Evolutionary conservation across 2,329 filamentous ascomycete genomes (phyloP), one percentile per base, ranked within the genome.

Genomic region (Orbilia javanica): DNA sequence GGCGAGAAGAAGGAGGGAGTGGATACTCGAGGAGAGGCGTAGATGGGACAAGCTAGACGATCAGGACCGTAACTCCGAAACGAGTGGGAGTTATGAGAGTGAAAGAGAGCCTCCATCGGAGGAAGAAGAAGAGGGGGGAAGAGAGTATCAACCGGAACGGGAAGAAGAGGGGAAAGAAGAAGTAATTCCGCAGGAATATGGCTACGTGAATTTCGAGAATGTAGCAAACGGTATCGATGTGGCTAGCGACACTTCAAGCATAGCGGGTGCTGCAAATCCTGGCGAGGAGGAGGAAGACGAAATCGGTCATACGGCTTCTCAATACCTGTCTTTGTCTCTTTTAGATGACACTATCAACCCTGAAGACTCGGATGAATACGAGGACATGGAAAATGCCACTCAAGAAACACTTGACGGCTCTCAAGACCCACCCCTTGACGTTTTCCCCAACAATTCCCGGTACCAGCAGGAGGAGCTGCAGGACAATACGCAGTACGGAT

Each of bases 291-390:
- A 5, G 39, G 31, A 36, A 8, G 52, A 57, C 18, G 29, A 57
- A 36, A 57, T 57, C 29, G 52, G 52, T 22, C 18, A 57, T 22
- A 57, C 52, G 29, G 52, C 31, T 4, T 57, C 31, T 18, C 52
- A 57, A 18, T 57, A 18, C 15, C 50, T n/a, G 7, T 39, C 29
- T 13, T 36, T 36, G 13, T 13, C 52, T 13, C 4, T 8, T 8
- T 31, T 42, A 3, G 15, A 13, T 42, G 55, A n/a, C 8, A 15
- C 31, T 1, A 27, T 39, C 13, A 13, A 25, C 42, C 20, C 31
- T 3, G 55, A 42, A 6, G 55, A 42, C 34, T 27, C 31, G 5
- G 34, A 55, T 29, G 57, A 72, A n/a, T 34, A 15, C 10, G 53
- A 63, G 7, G 67, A 62, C 10, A 22, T 25, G 7, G 50, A 52